Percentiles rank a stretch among this genome's conserved stretches.
These are phyloP conservation scores for Peniophora sp. DNA, from an alignment of 1,284 basidiomycete genomes.

Conservation along the genomic window DNA sequence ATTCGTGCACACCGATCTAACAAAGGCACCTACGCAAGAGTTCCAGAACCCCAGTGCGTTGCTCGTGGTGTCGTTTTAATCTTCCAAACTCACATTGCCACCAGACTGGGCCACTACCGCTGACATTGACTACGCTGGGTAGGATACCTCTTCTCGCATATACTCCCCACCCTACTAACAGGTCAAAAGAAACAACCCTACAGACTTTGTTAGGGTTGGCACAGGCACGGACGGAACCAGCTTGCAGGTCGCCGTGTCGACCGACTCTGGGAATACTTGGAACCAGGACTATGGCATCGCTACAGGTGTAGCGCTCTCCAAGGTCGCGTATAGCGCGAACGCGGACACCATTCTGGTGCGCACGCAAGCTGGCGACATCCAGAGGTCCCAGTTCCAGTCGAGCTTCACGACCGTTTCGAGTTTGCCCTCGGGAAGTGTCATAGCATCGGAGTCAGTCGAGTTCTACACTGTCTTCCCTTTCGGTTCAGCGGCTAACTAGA, in stretches of 20 bases:
- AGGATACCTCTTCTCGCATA: slow-evolving; percentile 9
- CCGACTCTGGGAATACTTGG: background rate
- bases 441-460: slow-evolving; percentile 44
- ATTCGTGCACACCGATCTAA: slow-evolving; percentile 39
- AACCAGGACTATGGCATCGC: slow-evolving; percentile 44
- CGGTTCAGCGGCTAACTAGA: too few relatives aligned
- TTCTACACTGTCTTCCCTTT: background rate
- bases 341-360: slow-evolving; percentile 53
- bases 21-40: slow-evolving; percentile 29
- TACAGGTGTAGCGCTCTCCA: slow-evolving; percentile 41
- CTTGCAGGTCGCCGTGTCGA: slow-evolving; percentile 20
- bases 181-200: slow-evolving; percentile 22
- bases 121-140: slow-evolving; percentile 54
- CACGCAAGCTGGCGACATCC: slow-evolving; percentile 37
- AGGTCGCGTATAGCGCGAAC: slow-evolving; percentile 51
- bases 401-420: slow-evolving; percentile 41
- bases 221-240: slow-evolving; percentile 31
- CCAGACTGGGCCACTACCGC: slow-evolving; percentile 43
- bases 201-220: slow-evolving; percentile 46
- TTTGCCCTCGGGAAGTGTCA: slow-evolving; percentile 42
- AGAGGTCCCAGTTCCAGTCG: slow-evolving; percentile 42
- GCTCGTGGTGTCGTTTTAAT: too few relatives aligned
- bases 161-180: too few relatives aligned
- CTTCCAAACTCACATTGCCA: slow-evolving; percentile 9
- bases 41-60: slow-evolving; percentile 22